Evolutionary conservation across 2,329 filamentous ascomycete species (phyloP).

Genomic region (Colletotrichum simmondsii): DNA sequence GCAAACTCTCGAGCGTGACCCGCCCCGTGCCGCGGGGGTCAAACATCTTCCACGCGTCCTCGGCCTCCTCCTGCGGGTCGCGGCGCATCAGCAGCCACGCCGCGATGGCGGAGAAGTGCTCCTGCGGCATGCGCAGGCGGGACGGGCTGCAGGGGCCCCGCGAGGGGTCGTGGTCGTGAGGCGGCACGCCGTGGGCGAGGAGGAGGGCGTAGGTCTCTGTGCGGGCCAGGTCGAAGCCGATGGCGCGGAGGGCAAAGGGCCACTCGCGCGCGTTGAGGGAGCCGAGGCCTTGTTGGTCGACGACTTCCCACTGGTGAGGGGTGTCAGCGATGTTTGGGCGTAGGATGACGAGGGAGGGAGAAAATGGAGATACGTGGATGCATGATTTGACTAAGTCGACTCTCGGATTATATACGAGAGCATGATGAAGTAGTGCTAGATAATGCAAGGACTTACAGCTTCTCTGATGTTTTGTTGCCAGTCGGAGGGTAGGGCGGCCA

Average conservation of each 20-base stretch:
- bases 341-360: not conserved
- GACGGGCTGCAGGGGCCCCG: conserved; percentile 65
- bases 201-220: conserved; percentile 84
- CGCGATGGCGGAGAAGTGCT: conserved; percentile 79
- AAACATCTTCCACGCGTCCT: conserved; percentile 92
- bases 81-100: conserved; percentile 83
- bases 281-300: conserved; percentile 95
- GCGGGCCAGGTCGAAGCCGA: conserved; percentile 93
- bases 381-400: not conserved
- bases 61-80: conserved; percentile 90
- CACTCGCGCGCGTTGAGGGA: conserved; percentile 98
- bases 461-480: conserved; percentile 37
- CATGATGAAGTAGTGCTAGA: not conserved
- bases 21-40: conserved; percentile 92
- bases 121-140: conserved; percentile 78
- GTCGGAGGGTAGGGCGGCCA: conserved; percentile 31
- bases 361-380: too few species aligned
- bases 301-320: conserved; percentile 80
- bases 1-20: conserved; percentile 88
- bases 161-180: conserved; percentile 62
- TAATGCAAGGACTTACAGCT: conserved; percentile 21
- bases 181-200: conserved; percentile 81
- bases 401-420: not conserved
- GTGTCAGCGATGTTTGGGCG: not conserved
- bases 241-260: conserved; percentile 93